Conservation (phyloP, 768 basidiomycete species). For the Suillus fuscotomentosus region DNA sequence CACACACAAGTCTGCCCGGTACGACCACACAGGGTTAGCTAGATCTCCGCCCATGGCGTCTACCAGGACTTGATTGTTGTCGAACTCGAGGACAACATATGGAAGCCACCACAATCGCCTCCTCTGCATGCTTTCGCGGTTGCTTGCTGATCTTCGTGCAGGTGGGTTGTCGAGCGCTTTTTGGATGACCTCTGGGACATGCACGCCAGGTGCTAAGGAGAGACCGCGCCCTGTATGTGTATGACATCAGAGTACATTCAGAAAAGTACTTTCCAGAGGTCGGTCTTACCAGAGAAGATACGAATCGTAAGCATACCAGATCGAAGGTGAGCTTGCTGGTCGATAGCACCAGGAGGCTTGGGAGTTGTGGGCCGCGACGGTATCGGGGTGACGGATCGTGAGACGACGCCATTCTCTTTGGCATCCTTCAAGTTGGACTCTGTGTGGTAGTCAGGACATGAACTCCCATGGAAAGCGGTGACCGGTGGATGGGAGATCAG, state of each 20-base stretch:
- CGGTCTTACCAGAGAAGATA: constrained; percentile 80
- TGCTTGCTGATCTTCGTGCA: constrained; percentile 58
- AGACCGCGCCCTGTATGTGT: constrained; percentile 67
- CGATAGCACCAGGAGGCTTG: constrained; percentile 50
- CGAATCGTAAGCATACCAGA: constrained; percentile 93
- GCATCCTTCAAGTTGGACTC: constrained; percentile 57
- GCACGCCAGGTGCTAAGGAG: constrained; percentile 71
- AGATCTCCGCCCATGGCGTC: constrained; percentile 97
- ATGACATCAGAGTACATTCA: not conserved
- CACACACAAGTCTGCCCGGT: constrained; percentile 90
- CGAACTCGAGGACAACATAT: constrained; percentile 96
- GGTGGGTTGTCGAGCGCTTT: constrained; percentile 69
- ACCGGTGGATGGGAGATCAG: constrained; percentile 8
- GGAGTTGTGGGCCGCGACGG: constrained; percentile 82
- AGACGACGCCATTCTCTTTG: constrained; percentile 68
- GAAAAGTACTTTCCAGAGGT: constrained; percentile 9
- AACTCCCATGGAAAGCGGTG: constrained; percentile 4
- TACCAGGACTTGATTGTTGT: constrained; percentile 95
- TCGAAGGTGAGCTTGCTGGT: constrained; percentile 58
- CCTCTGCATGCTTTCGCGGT: constrained; percentile 89
- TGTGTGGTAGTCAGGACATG: constrained; percentile 24
- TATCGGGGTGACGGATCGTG: constrained; percentile 79
- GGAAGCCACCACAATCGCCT: constrained; percentile 95
- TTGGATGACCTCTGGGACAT: constrained; percentile 83
- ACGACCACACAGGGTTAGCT: constrained; percentile 89